Conservation (phyloP, 2,329 filamentous ascomycete species). For the Fusarium sororula region DNA sequence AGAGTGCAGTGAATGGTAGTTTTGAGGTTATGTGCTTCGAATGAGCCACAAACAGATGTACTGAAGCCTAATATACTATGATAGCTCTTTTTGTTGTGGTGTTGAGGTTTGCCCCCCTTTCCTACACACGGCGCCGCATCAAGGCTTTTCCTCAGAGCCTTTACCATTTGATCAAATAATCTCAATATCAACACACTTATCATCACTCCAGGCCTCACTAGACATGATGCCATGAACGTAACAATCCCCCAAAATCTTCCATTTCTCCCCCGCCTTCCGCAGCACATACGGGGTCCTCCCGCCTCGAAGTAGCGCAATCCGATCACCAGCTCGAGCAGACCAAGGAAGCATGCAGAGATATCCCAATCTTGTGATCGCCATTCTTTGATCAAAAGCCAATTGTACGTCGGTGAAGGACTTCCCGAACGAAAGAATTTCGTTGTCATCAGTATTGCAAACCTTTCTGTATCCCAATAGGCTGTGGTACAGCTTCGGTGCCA, state of each 20-base stretch:
- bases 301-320: neutral
- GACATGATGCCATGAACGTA: constrained; percentile 8
- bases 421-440: neutral
- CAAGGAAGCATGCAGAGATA: neutral
- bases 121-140: too few relatives aligned
- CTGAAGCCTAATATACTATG: too few relatives aligned
- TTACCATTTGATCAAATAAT: neutral
- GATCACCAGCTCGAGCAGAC: neutral
- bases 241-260: constrained; percentile 4
- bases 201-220: neutral
- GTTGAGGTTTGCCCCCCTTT: neutral
- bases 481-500: neutral
- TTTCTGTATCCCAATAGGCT: neutral
- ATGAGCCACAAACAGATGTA: too few relatives aligned
- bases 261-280: neutral
- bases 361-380: neutral
- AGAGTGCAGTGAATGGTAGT: neutral
- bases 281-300: neutral
- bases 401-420: neutral
- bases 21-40: too few relatives aligned
- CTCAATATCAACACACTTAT: neutral
- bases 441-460: neutral
- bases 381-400: neutral
- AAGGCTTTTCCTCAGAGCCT: accelerated
- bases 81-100: too few relatives aligned